Evolutionary conservation across 495 filamentous ascomycete genomes (phyloP).

Genomic region (Aspergillus wentii): DNA sequence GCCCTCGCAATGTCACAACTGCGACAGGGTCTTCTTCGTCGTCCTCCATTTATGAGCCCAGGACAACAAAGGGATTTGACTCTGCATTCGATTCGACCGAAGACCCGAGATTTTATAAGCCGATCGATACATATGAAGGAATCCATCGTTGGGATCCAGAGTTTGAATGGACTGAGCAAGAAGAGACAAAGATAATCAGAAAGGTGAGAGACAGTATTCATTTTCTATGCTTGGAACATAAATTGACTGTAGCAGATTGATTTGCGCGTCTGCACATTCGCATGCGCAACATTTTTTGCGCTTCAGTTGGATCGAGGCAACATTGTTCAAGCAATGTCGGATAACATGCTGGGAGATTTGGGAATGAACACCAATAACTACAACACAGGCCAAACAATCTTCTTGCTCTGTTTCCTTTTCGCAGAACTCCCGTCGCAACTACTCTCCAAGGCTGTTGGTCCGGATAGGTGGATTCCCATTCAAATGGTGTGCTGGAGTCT

Average conservation of each 20-base stretch:
- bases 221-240: not conserved
- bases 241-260: constrained; percentile 41
- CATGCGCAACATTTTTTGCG: constrained; percentile 78
- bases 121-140: constrained; percentile 61
- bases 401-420: constrained; percentile 57
- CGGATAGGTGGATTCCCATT: constrained; percentile 79
- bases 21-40: constrained; percentile 21
- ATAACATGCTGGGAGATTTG: constrained; percentile 60
- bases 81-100: constrained; percentile 37
- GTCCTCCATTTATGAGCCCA: constrained; percentile 9
- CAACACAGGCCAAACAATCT: constrained; percentile 74
- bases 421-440: constrained; percentile 74
- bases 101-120: constrained; percentile 48
- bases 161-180: constrained; percentile 63
- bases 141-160: constrained; percentile 71
- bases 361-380: constrained; percentile 69
- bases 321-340: constrained; percentile 63
- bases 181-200: constrained; percentile 62
- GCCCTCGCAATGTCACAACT: constrained; percentile 2
- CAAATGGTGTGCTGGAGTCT: constrained; percentile 79
- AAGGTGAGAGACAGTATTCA: constrained; percentile 42
- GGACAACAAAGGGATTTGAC: constrained; percentile 12
- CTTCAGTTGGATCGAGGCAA: constrained; percentile 79
- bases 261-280: constrained; percentile 53
- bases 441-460: constrained; percentile 67